These are phyloP conservation scores for Luffa acutangula DNA, from an alignment of 306 rosid genomes.

Conservation along the genomic window DNA sequence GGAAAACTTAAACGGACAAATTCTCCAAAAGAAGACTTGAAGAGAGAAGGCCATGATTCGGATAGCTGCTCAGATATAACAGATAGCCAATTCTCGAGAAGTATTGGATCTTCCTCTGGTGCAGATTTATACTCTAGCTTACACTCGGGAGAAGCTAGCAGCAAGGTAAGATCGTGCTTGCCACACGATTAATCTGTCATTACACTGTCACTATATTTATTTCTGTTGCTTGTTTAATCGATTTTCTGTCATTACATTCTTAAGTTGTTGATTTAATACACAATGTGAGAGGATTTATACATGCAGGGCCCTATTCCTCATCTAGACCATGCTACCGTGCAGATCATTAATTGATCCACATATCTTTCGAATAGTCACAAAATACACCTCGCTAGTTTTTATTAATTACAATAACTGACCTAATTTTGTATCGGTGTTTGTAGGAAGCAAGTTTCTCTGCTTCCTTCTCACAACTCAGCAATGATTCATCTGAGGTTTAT, in stretches of 20 bases:
- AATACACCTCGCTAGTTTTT: background rate
- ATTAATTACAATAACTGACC: constrained; percentile 1
- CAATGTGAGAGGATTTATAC: background rate
- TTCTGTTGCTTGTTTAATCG: background rate
- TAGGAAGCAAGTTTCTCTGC: constrained; percentile 41
- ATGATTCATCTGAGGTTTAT: constrained; percentile 26
- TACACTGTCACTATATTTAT: background rate
- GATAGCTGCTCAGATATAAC: constrained; percentile 30
- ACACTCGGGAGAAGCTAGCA: constrained; percentile 33
- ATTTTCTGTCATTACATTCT: background rate
- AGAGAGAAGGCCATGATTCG: constrained; percentile 13
- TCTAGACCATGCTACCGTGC: background rate
- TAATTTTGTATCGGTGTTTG: background rate
- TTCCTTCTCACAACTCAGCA: constrained; percentile 34
- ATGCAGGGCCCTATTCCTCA: background rate
- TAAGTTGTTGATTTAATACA: background rate
- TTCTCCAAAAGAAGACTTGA: constrained; percentile 13
- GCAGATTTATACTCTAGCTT: constrained; percentile 32
- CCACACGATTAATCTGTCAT: background rate
- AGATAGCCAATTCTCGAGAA: constrained; percentile 19
- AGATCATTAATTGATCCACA: background rate
- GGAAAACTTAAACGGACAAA: constrained; percentile 21
- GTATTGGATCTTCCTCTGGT: constrained; percentile 29
- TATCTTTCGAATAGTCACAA: background rate
- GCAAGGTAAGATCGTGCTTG: constrained; percentile 22